Evolutionary conservation across 2,329 filamentous ascomycete genomes (phyloP).

Genomic region (Stagonosporopsis cucurbitacearum): DNA sequence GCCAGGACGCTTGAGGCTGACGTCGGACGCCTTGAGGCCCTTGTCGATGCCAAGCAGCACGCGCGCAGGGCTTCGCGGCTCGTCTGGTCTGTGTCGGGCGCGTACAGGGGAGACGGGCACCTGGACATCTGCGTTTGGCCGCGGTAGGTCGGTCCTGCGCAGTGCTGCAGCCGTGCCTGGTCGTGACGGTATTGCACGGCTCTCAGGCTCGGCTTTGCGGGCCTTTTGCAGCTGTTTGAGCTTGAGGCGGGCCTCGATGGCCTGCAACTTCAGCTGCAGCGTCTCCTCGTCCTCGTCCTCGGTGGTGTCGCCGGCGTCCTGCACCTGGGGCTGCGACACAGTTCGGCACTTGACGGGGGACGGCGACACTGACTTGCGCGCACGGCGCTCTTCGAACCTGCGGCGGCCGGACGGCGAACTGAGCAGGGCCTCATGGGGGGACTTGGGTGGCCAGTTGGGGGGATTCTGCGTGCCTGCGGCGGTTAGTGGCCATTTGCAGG

Average conservation of each 20-base stretch:
- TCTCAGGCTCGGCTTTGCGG: constrained; percentile 51
- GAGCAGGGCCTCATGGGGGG: constrained; percentile 66
- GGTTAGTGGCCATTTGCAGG: constrained; percentile 24
- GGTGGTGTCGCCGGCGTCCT: constrained; percentile 62
- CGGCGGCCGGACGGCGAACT: constrained; percentile 80
- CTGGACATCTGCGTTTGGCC: constrained; percentile 60
- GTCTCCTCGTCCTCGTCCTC: constrained; percentile 91
- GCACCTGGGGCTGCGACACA: constrained; percentile 26
- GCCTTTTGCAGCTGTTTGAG: constrained; percentile 79
- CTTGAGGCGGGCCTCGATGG: constrained; percentile 86
- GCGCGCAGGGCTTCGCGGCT: constrained; percentile 77
- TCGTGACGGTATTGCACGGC: constrained; percentile 33
- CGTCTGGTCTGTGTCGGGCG: constrained; percentile 53
- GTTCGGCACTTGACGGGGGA: constrained; percentile 62
- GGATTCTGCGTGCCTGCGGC: constrained; percentile 44
- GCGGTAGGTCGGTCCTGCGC: constrained; percentile 32
- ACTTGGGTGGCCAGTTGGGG: constrained; percentile 67
- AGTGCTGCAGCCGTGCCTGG: constrained; percentile 34
- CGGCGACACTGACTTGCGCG: constrained; percentile 63
- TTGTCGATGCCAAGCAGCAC: constrained; percentile 89
- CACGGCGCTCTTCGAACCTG: constrained; percentile 69
- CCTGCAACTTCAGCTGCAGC: constrained; percentile 81
- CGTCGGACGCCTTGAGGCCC: constrained; percentile 77
- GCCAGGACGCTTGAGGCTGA: constrained; percentile 80
- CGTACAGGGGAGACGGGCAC: constrained; percentile 77